phyloP scores from a whole-genome alignment of 2,329 filamentous ascomycete genomes.

The Aspergillus nomiae region DNA sequence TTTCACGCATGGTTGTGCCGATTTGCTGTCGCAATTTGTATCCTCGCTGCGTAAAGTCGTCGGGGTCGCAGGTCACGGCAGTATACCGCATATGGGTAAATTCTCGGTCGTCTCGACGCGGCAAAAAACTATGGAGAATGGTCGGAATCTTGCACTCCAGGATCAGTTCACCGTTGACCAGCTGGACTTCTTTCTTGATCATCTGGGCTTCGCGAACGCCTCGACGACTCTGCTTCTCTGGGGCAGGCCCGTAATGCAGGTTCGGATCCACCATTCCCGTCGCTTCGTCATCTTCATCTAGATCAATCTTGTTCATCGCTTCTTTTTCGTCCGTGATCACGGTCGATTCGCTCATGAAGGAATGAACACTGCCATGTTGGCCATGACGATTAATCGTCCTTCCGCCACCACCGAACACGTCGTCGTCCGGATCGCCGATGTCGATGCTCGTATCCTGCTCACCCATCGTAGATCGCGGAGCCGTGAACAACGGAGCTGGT shows the following conservation, averaged over 20 bases:
- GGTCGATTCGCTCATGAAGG: constrained; percentile 63
- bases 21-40: constrained; percentile 94
- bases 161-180: constrained; percentile 97
- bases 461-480: constrained; percentile 45
- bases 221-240: constrained; percentile 80
- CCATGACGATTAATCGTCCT: constrained; percentile 50
- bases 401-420: constrained; percentile 66
- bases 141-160: constrained; percentile 99
- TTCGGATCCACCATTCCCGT: constrained; percentile 62
- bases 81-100: constrained; percentile 99
- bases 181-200: constrained; percentile 87
- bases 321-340: constrained; percentile 57
- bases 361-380: constrained; percentile 59
- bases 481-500: constrained; percentile 80
- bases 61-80: constrained; percentile 95
- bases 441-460: constrained; percentile 47
- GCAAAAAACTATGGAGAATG: constrained; percentile 95
- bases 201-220: constrained; percentile 86
- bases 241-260: constrained; percentile 80
- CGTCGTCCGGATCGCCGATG: constrained; percentile 60
- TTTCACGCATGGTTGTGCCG: constrained; percentile 79
- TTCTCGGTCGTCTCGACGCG: constrained; percentile 86
- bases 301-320: constrained; percentile 42
- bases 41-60: constrained; percentile 84
- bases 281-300: constrained; percentile 47